Conservation (phyloP, 1,284 basidiomycete species). For the Sporisorium iseilematis-ciliati region DNA sequence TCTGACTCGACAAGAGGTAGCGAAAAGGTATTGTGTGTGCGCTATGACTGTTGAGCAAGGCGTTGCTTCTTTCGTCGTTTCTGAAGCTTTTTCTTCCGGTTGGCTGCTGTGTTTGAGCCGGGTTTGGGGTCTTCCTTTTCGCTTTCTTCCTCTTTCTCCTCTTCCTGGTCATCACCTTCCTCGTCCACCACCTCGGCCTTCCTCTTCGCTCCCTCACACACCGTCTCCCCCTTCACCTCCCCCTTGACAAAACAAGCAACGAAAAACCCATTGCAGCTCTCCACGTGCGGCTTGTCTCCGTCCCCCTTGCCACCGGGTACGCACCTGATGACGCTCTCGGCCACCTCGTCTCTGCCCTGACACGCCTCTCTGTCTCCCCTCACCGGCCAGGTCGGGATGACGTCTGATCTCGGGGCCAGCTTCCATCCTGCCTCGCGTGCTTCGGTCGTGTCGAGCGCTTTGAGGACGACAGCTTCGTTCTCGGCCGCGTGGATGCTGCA, state of each 20-base stretch:
- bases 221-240: not conserved
- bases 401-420: conserved; percentile 45
- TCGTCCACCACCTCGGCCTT: conserved; percentile 7
- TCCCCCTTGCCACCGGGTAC: conserved; percentile 40
- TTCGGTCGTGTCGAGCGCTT: conserved; percentile 46
- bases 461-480: conserved; percentile 85
- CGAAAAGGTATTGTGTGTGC: not conserved
- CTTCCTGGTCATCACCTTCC: not conserved
- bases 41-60: conserved; percentile 8
- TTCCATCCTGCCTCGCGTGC: conserved; percentile 51
- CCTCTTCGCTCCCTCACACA: conserved; percentile 3
- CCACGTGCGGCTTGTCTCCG: conserved; percentile 24
- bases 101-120: conserved; percentile 21
- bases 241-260: conserved; percentile 56
- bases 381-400: conserved; percentile 58
- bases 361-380: conserved; percentile 50
- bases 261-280: conserved; percentile 63
- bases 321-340: conserved; percentile 53
- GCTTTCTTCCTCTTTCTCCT: conserved; percentile 5
- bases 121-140: conserved; percentile 8
- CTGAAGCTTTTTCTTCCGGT: conserved; percentile 43
- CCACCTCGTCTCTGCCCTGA: conserved; percentile 17
- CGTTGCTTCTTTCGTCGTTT: conserved; percentile 42
- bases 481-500: conserved; percentile 91
- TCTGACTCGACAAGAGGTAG: not conserved